Conservation (phyloP, 176 grass and related monocot species). For the Guadua angustifolia region DNA sequence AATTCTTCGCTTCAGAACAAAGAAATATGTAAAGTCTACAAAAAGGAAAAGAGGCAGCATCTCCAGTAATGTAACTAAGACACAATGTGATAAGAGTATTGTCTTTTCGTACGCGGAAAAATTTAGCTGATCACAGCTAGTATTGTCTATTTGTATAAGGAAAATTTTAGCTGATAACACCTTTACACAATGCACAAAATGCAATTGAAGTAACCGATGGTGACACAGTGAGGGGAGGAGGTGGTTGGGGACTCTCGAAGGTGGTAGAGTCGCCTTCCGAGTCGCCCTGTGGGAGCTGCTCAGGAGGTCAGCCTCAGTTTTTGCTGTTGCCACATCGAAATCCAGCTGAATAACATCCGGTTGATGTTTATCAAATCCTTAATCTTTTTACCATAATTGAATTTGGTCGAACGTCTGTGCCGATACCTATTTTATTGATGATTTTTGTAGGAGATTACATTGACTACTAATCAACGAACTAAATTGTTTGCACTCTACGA, state of each 20-base stretch:
- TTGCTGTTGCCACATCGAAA: too few species aligned
- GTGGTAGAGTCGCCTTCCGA: too few species aligned
- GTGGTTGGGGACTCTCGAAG: too few species aligned
- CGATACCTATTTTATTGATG: not conserved
- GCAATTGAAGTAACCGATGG: not conserved
- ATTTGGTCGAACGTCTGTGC: not conserved
- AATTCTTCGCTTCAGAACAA: conserved; percentile 32
- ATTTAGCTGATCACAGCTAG: not conserved
- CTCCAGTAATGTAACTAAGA: not conserved
- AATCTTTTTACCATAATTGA: not conserved
- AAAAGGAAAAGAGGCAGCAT: conserved; percentile 16
- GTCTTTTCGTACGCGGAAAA: not conserved
- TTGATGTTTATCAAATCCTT: too few species aligned
- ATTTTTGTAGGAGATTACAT: conserved; percentile 13
- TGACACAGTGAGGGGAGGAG: too few species aligned
- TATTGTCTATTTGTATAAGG: not conserved
- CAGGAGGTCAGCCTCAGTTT: too few species aligned
- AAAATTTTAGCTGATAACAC: not conserved
- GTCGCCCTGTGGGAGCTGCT: too few species aligned
- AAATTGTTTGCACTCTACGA: not conserved
- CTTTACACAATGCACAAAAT: conserved; percentile 29
- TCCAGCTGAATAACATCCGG: not conserved
- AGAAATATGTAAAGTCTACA: not conserved
- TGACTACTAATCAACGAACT: not conserved
- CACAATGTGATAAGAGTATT: not conserved